These are phyloP conservation scores for Pholiota microspora DNA, from an alignment of 768 basidiomycete species.

Conservation along the genomic window DNA sequence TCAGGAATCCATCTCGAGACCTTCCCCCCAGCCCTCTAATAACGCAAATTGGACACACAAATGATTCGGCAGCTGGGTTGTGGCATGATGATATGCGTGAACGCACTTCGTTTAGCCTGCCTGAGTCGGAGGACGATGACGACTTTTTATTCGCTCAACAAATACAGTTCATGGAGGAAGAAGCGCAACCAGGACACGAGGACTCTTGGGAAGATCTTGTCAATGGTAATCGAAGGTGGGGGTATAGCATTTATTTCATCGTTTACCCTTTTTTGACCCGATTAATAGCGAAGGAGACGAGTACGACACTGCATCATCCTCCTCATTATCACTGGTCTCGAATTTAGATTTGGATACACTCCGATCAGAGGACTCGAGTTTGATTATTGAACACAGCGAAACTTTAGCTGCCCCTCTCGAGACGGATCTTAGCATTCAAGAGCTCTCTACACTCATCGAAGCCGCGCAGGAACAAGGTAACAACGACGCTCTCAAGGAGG, in stretches of 20 bases:
- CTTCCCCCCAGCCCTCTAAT: not conserved
- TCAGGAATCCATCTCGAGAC: not conserved
- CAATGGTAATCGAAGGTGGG: not conserved
- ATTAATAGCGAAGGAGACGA: not conserved
- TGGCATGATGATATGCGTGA: too few relatives aligned
- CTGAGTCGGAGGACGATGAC: not conserved
- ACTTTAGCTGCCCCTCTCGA: not conserved
- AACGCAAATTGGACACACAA: not conserved
- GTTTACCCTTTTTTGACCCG: not conserved
- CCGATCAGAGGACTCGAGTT: not conserved
- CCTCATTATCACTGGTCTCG: not conserved
- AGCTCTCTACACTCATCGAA: not conserved
- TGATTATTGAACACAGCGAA: not conserved
- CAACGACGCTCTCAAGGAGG: not conserved
- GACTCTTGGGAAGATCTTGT: not conserved
- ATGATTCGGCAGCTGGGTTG: too few relatives aligned
- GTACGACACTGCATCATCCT: not conserved
- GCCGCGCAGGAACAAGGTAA: slow-evolving; percentile 1
- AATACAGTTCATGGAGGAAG: not conserved
- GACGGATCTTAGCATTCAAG: slow-evolving; percentile 3
- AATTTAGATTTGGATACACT: not conserved
- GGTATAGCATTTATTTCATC: not conserved
- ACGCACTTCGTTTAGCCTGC: not conserved
- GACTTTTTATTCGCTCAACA: not conserved
- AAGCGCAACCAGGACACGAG: not conserved